Conservation (phyloP, 352 stramenopile species). For the Phytopythium delawarense region DNA sequence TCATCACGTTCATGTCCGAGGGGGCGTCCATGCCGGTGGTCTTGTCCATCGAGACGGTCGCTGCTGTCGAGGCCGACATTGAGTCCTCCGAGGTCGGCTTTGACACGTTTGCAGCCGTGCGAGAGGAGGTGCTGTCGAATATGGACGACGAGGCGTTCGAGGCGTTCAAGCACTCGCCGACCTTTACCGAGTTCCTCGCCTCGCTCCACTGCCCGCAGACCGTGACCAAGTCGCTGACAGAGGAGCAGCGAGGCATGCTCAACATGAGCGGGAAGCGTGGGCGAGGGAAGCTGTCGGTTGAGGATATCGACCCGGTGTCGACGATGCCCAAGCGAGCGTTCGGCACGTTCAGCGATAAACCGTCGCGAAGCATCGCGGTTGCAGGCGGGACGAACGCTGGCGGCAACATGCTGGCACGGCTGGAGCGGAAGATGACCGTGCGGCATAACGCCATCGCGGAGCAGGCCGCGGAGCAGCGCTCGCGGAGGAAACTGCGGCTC, state of each 20-base stretch:
- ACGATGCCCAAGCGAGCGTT: slow-evolving; percentile 19
- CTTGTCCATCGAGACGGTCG: slow-evolving; percentile 20
- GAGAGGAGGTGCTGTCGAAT: slow-evolving; percentile 39
- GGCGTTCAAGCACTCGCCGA: slow-evolving; percentile 34
- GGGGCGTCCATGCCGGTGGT: slow-evolving; percentile 27
- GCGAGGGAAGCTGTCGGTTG: slow-evolving; percentile 9
- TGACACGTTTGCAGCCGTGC: slow-evolving; percentile 35
- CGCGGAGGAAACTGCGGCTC: slow-evolving; percentile 19
- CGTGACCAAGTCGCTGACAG: slow-evolving; percentile 39
- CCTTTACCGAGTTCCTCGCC: slow-evolving; percentile 47
- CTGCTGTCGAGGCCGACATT: slow-evolving; percentile 42
- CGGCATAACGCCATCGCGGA: not conserved
- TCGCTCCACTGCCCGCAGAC: slow-evolving; percentile 37
- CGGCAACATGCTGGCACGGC: not conserved
- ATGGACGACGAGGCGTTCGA: slow-evolving; percentile 54
- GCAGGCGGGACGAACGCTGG: slow-evolving; percentile 13
- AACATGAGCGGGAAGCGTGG: slow-evolving; percentile 29
- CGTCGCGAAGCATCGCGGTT: slow-evolving; percentile 18
- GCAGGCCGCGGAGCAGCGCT: slow-evolving; percentile 13
- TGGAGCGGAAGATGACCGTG: not conserved
- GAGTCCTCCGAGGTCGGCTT: slow-evolving; percentile 29
- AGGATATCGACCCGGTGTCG: slow-evolving; percentile 11
- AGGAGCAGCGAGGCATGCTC: slow-evolving; percentile 25
- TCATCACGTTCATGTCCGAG: slow-evolving; percentile 49
- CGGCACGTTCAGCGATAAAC: slow-evolving; percentile 10